phyloP scores from a whole-genome alignment of 345 rosid genomes.

The Rhodamnia rubescens region DNA sequence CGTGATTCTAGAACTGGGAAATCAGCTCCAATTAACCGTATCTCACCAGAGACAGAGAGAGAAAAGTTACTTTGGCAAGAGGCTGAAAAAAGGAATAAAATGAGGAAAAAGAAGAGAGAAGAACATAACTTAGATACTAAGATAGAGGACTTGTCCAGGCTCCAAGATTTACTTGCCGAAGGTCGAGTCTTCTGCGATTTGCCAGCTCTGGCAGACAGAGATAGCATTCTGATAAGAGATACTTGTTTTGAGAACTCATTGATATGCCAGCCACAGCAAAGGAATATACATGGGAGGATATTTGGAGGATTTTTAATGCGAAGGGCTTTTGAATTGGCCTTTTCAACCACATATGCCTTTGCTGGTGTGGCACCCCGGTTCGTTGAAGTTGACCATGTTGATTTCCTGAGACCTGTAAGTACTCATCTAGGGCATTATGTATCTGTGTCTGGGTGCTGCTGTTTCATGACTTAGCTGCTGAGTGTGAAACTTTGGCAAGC shows the following conservation, averaged over 20 bases:
- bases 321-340: constrained; percentile 77
- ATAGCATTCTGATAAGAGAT: constrained; percentile 68
- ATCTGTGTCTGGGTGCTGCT: not conserved
- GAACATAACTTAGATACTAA: constrained; percentile 16
- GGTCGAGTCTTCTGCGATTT: constrained; percentile 76
- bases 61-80: constrained; percentile 70
- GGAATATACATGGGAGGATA: constrained; percentile 77
- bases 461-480: not conserved
- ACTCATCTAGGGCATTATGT: not conserved
- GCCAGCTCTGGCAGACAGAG: constrained; percentile 89
- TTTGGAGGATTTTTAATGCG: constrained; percentile 89
- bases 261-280: constrained; percentile 86
- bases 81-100: constrained; percentile 70
- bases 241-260: constrained; percentile 59
- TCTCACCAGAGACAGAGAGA: constrained; percentile 52
- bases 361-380: constrained; percentile 76
- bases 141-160: constrained; percentile 34
- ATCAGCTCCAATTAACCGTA: constrained; percentile 57
- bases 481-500: not conserved
- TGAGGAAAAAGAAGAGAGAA: constrained; percentile 46
- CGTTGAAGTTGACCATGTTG: constrained; percentile 81
- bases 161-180: constrained; percentile 54
- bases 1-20: constrained; percentile 75
- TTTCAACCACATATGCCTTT: constrained; percentile 72
- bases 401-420: constrained; percentile 81